Evolutionary conservation across 2,329 filamentous ascomycete genomes (phyloP), one percentile per base, ranked within the genome.

Genomic region (Pochonia chlamydosporia): DNA sequence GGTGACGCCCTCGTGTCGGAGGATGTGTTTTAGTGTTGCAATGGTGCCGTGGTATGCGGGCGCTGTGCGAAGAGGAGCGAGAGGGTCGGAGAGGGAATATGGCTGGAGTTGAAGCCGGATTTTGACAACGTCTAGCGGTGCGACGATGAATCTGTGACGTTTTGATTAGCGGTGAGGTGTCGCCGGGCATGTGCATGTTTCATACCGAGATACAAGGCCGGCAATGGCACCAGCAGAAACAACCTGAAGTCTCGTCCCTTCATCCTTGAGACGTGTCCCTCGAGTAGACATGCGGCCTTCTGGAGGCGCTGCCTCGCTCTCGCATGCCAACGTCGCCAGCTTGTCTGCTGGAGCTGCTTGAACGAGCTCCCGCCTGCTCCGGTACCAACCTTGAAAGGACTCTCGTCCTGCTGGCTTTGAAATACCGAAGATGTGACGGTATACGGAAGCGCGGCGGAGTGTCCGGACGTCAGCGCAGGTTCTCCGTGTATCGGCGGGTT

Each of bases 71-170:
- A 80, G 74, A 37, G 84, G 74, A 40, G 81, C 77, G 9, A 82
- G 67, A 2, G 89, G 86, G 60, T 92, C 85, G 57, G 85, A 85
- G 50, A 88, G 79, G 42, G 89, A 90, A 70, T 95, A 87, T 39
- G 87, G 81, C 67, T 97, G 93, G 16, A 99, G 82, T 66, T 99
- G 93, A 40, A 97, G 84, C 40, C 93, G 88, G 69, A 99, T 99
- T 74, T 99, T 97, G 70, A 97, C 83, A 53, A 99, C 93, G 67
- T 99, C 93, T 56, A 99, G 86, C 45, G 93, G 93, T 16, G 93
- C 89, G 63, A 97, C 85, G 62, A 93, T 81, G 74, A 99, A 97
- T 64, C 88, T 90, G 7, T 24, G 24, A 23, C 18, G 35, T 11
- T 1, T 35, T 35, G 6, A 16, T 35, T 18, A 18, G 31, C 3